Conservation (phyloP, 306 rosid genomes). For the Prunus fruticosa region DNA sequence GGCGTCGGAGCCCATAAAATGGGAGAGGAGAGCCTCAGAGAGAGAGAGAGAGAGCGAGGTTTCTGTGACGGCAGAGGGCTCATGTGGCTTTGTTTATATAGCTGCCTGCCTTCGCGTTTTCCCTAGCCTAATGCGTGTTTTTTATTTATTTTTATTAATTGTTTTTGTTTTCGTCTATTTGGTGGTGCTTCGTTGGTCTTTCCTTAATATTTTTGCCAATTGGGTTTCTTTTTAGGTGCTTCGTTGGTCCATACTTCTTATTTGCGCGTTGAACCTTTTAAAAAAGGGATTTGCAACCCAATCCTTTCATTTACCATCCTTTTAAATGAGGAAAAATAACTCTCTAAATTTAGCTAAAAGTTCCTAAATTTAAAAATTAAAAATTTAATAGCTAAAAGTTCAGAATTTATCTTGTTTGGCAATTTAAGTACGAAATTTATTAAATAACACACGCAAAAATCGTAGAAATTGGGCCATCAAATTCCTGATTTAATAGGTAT, state of each 20-base stretch:
- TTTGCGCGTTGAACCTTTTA: not conserved
- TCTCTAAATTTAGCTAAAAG: accelerated
- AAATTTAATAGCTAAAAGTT: too few species aligned
- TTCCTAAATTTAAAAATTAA: too few species aligned
- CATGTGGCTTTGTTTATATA: constrained; percentile 5
- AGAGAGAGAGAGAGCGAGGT: not conserved
- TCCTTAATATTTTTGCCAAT: not conserved
- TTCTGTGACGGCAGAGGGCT: not conserved
- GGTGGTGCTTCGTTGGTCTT: not conserved
- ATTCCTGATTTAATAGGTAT: too few species aligned
- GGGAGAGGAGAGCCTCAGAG: not conserved
- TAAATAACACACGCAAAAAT: too few species aligned
- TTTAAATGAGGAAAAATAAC: too few species aligned
- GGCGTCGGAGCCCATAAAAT: constrained; percentile 22
- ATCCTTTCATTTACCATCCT: not conserved
- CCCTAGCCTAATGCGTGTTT: not conserved
- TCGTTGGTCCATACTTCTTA: not conserved
- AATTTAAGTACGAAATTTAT: too few species aligned
- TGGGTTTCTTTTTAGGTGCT: not conserved
- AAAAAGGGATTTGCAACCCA: not conserved
- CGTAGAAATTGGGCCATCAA: too few species aligned
- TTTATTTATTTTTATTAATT: not conserved
- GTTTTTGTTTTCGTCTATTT: not conserved
- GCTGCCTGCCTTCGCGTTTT: constrained; percentile 7
- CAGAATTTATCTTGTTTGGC: too few species aligned